phyloP scores from a whole-genome alignment of 1,284 basidiomycete species.

The Lignosus rhinocerotis region DNA sequence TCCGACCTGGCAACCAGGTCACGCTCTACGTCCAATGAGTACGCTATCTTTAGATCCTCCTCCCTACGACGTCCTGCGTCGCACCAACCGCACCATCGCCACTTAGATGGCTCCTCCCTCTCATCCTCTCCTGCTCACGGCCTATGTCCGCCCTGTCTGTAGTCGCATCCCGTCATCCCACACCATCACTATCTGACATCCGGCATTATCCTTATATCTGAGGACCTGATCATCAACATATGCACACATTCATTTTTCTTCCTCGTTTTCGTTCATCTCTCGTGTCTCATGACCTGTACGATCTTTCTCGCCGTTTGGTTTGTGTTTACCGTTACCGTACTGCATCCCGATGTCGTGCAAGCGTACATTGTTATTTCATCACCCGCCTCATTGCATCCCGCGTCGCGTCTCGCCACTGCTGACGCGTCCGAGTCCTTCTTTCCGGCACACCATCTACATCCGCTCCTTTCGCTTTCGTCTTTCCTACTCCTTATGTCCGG shows the following conservation, averaged over 20 bases:
- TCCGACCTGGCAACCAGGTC: conserved; percentile 71
- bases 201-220: conserved; percentile 30
- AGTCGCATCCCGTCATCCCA: conserved; percentile 8
- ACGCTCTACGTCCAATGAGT: conserved; percentile 71
- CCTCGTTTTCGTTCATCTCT: conserved; percentile 12
- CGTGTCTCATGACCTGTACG: conserved; percentile 28
- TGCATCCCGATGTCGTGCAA: conserved; percentile 21
- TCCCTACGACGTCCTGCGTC: conserved; percentile 17
- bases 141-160: conserved; percentile 13
- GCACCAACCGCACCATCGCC: conserved; percentile 10
- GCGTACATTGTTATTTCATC: conserved; percentile 23
- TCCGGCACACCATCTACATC: conserved; percentile 6
- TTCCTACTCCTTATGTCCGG: conserved; percentile 7
- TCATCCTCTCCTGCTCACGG: conserved; percentile 24
- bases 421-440: conserved; percentile 5
- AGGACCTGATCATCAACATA: conserved; percentile 25
- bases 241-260: conserved; percentile 28
- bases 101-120: conserved; percentile 11
- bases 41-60: conserved; percentile 3
- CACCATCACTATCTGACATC: conserved; percentile 19
- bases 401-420: background rate
- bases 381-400: conserved; percentile 5
- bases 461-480: conserved; percentile 16
- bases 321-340: conserved; percentile 24
- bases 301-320: conserved; percentile 18